Base-by-base conservation (phyloP, 148 eudicot genomes). In the Polygonum aviculare region DNA sequence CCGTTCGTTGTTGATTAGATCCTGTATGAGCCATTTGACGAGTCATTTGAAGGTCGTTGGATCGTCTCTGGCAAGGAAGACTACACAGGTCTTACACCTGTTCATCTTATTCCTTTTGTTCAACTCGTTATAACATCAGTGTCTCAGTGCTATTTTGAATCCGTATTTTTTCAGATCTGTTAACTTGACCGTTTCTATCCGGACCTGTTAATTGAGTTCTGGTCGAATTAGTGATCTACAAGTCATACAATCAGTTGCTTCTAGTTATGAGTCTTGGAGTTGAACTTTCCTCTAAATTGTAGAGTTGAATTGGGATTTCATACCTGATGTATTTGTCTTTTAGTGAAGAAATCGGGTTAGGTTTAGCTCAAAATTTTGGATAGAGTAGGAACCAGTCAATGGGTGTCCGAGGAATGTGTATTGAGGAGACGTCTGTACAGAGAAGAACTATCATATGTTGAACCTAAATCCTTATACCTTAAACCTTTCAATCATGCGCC, bases 31-130 rank as follows among this genome's bases (percentile, higher is more conserved):
- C 78, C 97, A 16, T 94, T 94, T 78, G 96, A 92, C 60, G 90
- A 92, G 72, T 31, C 89, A 40, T 94, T 94, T 72, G 93, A 87
- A 4, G 98, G 93, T 38, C 79, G 89, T 45, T 94, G 98, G 98
- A 87, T 83, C 69, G 88, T 83, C 6, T 92, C 98, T 31, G 82
- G 90, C 88, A 94, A 94, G 65, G 88, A 81, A 10, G 98, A 92
- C 0, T 94, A 94, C 62, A 49, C 77, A 81, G 98, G 98, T 94
- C 35, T 39, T 45, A 72, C 26, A 33, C 2, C 44, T 36, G 9
- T 16, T 18, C 21, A 0, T 19, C 40, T 44, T 1, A 12, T 38
- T 11, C 22, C 38, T 51, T 76, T 60, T 26, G 26, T 10, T 60
- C 8, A 3, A 4, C 59, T 54, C 59, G 21, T 54, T 18, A 4